These are phyloP conservation scores for Annulohypoxylon bovei DNA, from an alignment of 495 filamentous ascomycete species.

Conservation along the genomic window DNA sequence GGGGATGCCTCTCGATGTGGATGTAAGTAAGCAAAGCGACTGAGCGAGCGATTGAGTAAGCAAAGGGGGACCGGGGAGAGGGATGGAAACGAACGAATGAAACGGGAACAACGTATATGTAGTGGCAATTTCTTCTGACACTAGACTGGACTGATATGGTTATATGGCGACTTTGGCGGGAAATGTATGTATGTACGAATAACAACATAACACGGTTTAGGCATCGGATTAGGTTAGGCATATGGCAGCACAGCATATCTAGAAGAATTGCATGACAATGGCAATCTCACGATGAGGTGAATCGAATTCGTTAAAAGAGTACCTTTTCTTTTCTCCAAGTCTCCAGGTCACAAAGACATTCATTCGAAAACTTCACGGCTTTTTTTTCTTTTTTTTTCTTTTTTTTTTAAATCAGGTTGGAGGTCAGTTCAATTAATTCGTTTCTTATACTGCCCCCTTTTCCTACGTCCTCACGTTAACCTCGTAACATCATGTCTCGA, in stretches of 20 bases:
- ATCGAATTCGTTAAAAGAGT: not conserved
- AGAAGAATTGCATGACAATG: not conserved
- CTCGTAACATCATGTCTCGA: not conserved
- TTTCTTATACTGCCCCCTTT: not conserved
- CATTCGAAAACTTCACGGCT: not conserved
- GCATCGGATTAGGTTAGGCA: conserved; percentile 3
- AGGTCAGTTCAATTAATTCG: not conserved
- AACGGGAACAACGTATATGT: not conserved
- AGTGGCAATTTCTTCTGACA: not conserved
- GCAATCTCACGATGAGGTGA: not conserved
- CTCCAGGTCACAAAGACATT: not conserved
- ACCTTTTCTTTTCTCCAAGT: not conserved
- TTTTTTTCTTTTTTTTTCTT: no score
- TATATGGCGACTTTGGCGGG: not conserved
- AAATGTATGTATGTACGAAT: conserved; percentile 1
- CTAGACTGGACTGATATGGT: conserved; percentile 2
- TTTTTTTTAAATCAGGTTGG: not conserved
- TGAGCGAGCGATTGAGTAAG: not conserved
- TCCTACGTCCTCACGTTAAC: not conserved
- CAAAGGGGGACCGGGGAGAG: not conserved
- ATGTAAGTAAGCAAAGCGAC: not conserved
- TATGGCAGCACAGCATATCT: not conserved
- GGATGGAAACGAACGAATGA: not conserved
- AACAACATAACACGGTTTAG: not conserved
- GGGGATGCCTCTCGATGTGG: not conserved